Evolutionary conservation across 1,284 basidiomycete species (phyloP).

Genomic region (Hemileia vastatrix): DNA sequence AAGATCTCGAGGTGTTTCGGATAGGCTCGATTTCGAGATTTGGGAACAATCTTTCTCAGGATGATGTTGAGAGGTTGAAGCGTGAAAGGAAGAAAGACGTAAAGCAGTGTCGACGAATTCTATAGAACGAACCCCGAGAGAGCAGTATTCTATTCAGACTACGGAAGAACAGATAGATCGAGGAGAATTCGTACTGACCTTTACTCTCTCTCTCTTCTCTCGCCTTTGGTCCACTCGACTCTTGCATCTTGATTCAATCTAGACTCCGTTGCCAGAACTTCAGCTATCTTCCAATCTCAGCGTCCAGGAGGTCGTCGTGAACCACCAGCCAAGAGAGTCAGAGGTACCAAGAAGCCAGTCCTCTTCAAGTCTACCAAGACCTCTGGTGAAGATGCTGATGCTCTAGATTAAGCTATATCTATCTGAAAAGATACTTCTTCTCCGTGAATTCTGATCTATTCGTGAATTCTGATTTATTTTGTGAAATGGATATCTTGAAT

Average conservation of each 20-base stretch:
- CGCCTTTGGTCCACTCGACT: constrained; percentile 21
- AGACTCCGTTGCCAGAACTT: constrained; percentile 39
- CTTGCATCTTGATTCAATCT: constrained; percentile 2
- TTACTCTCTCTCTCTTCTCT: constrained; percentile 23
- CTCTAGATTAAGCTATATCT: background rate
- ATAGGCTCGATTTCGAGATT: too few relatives aligned
- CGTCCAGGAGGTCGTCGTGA: constrained; percentile 25
- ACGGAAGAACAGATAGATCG: too few relatives aligned
- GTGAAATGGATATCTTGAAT: too few relatives aligned
- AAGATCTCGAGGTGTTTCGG: too few relatives aligned
- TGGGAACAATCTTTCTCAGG: too few relatives aligned
- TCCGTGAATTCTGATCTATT: too few relatives aligned
- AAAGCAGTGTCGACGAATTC: too few relatives aligned
- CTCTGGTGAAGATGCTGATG: constrained; percentile 6
- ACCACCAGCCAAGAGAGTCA: constrained; percentile 29
- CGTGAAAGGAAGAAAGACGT: too few relatives aligned
- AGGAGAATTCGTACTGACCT: constrained; percentile 25
- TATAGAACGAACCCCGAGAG: too few relatives aligned
- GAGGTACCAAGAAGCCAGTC: constrained; percentile 31
- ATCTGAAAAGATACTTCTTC: background rate
- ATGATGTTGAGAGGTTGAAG: too few relatives aligned
- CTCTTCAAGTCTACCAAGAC: constrained; percentile 26
- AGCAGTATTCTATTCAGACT: too few relatives aligned
- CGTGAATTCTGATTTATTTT: too few relatives aligned
- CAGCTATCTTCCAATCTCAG: constrained; percentile 38